phyloP scores from a whole-genome alignment of 1,139 yeast species.

The Lodderomyces beijingensis region DNA sequence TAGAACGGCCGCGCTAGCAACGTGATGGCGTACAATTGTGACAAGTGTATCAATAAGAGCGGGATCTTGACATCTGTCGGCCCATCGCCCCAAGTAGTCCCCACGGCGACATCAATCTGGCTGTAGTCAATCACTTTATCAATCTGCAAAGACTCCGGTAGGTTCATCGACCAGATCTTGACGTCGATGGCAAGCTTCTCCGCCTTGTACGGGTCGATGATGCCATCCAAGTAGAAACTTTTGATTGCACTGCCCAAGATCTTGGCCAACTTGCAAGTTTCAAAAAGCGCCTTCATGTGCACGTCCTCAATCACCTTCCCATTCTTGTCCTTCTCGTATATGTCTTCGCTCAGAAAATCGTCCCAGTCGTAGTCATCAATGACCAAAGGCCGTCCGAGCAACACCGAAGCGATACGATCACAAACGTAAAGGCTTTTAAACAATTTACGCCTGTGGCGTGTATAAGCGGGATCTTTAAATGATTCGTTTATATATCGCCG shows the following conservation, averaged over 20 bases:
- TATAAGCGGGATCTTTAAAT: slow-evolving; percentile 10
- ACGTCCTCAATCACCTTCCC: slow-evolving; percentile 7
- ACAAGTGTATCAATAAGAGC: slow-evolving; percentile 31
- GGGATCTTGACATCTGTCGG: slow-evolving; percentile 15
- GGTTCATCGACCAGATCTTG: slow-evolving; percentile 29
- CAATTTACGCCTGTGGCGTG: slow-evolving; percentile 25
- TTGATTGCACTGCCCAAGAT: slow-evolving; percentile 31
- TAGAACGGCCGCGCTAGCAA: slow-evolving; percentile 43
- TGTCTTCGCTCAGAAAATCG: slow-evolving; percentile 18
- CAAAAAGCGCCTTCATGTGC: slow-evolving; percentile 10
- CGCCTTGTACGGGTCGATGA: slow-evolving; percentile 29
- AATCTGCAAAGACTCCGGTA: slow-evolving; percentile 24
- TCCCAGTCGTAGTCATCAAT: slow-evolving; percentile 42
- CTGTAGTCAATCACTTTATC: slow-evolving; percentile 17
- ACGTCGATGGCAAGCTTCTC: slow-evolving; percentile 32
- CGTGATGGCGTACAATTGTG: slow-evolving; percentile 36
- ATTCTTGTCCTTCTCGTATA: slow-evolving; percentile 9
- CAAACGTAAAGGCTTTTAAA: slow-evolving; percentile 37
- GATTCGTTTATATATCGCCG: slow-evolving; percentile 13
- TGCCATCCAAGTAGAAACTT: slow-evolving; percentile 20
- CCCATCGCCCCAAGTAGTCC: slow-evolving; percentile 5
- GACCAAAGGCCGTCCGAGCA: slow-evolving; percentile 38
- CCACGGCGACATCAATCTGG: slow-evolving; percentile 7
- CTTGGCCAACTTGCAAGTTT: slow-evolving; percentile 10
- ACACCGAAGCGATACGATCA: slow-evolving; percentile 35